Conservation (phyloP, 139 green algal species). For the Chlorella sorokiniana region DNA sequence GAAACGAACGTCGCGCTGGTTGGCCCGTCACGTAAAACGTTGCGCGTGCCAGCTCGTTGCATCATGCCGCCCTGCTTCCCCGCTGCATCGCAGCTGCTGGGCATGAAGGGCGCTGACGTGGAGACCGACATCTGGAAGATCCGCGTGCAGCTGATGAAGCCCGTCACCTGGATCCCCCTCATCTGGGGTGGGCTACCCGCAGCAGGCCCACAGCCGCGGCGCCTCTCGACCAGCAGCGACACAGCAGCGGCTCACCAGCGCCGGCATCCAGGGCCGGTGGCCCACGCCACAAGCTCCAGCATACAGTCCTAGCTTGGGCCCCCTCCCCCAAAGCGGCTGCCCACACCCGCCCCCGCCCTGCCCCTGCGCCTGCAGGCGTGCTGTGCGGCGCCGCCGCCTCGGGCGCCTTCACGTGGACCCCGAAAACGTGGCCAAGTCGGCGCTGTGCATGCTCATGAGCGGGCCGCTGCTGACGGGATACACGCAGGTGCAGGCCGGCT, state of each 20-base stretch:
- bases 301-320: no score
- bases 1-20: no score
- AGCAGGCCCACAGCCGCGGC: neutral
- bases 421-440: conserved; percentile 70
- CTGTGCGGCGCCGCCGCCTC: conserved; percentile 94
- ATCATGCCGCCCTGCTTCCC: neutral
- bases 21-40: no score
- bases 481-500: no score
- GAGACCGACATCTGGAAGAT: conserved; percentile 97
- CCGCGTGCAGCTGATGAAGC: conserved; percentile 97
- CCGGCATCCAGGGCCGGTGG: no score
- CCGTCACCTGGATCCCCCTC: conserved; percentile 98
- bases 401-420: conserved; percentile 93
- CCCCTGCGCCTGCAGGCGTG: conserved; percentile 63
- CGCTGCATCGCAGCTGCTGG: conserved; percentile 74
- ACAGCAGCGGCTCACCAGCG: no score
- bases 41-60: neutral
- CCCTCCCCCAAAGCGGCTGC: neutral
- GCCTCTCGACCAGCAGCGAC: neutral
- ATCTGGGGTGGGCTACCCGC: conserved; percentile 84
- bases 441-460: conserved; percentile 93
- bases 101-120: conserved; percentile 82
- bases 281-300: no score
- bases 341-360: neutral
- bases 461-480: conserved; percentile 98